These are phyloP conservation scores for Talaromyces rugulosus DNA, from an alignment of 2,329 filamentous ascomycete genomes.

Conservation along the genomic window DNA sequence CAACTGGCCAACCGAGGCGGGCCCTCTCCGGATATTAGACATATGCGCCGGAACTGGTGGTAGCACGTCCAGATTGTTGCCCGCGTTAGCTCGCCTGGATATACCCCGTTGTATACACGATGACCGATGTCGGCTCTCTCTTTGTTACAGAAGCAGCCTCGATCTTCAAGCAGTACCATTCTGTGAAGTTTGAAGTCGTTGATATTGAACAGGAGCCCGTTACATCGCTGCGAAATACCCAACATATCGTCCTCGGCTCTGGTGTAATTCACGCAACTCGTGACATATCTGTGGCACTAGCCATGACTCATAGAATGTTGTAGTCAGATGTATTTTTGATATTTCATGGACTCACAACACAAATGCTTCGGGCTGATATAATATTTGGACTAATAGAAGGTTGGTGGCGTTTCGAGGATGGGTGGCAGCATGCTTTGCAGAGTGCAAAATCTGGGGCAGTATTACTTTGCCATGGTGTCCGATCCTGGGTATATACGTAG, in stretches of 20 bases:
- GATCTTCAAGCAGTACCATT: conserved; percentile 16
- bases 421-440: conserved; percentile 19
- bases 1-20: not conserved
- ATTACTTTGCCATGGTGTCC: not conserved
- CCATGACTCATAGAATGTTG: not conserved
- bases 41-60: conserved; percentile 9
- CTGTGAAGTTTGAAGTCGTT: not conserved
- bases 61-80: not conserved
- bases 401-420: conserved; percentile 38
- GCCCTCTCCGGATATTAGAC: not conserved
- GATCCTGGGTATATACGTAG: not conserved
- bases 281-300: not conserved
- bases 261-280: not conserved
- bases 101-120: conserved; percentile 28
- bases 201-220: not conserved
- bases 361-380: conserved; percentile 29
- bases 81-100: conserved; percentile 10
- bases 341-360: conserved; percentile 27
- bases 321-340: not conserved
- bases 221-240: not conserved
- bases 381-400: conserved; percentile 36
- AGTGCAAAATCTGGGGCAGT: conserved; percentile 16
- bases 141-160: conserved; percentile 31
- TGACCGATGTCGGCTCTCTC: conserved; percentile 35
- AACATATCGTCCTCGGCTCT: not conserved